A percentile compares a stretch with the other conserved stretches of the same genome.
phyloP scores from a whole-genome alignment of 768 basidiomycete genomes.

The Paxillus rubicundulus region DNA sequence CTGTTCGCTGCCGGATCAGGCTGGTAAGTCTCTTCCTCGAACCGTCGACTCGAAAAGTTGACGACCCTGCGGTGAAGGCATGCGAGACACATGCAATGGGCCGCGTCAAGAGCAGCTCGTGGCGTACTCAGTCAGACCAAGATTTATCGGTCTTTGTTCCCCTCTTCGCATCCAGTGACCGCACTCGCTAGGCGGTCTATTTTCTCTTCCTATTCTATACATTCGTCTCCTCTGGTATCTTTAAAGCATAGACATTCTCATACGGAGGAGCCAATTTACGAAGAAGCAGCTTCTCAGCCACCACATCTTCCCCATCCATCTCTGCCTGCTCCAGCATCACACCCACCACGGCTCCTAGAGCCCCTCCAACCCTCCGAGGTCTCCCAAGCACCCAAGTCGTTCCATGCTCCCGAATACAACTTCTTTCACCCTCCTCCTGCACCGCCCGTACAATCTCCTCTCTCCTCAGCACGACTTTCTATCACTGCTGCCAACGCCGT shows the following conservation, averaged over 20 bases:
- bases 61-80: slow-evolving; percentile 36
- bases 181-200: slow-evolving; percentile 5
- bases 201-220: slow-evolving; percentile 5
- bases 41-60: neutral
- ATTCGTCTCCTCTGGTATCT: slow-evolving; percentile 5
- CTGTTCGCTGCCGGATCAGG: slow-evolving; percentile 12
- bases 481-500: slow-evolving; percentile 50
- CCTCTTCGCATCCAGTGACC: neutral
- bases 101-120: slow-evolving; percentile 53
- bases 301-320: neutral
- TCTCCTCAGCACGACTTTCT: slow-evolving; percentile 14
- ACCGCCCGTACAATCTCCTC: neutral
- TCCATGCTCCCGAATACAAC: neutral
- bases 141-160: neutral
- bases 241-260: neutral
- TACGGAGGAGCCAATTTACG: neutral
- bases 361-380: no score
- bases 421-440: slow-evolving; percentile 1
- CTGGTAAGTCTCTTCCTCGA: slow-evolving; percentile 18
- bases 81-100: slow-evolving; percentile 75
- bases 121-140: slow-evolving; percentile 29
- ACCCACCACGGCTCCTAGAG: no score
- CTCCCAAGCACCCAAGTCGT: neutral
- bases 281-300: neutral
- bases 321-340: neutral